These are phyloP conservation scores for Aethionema arabicum DNA, from an alignment of 345 rosid genomes.

Conservation along the genomic window DNA sequence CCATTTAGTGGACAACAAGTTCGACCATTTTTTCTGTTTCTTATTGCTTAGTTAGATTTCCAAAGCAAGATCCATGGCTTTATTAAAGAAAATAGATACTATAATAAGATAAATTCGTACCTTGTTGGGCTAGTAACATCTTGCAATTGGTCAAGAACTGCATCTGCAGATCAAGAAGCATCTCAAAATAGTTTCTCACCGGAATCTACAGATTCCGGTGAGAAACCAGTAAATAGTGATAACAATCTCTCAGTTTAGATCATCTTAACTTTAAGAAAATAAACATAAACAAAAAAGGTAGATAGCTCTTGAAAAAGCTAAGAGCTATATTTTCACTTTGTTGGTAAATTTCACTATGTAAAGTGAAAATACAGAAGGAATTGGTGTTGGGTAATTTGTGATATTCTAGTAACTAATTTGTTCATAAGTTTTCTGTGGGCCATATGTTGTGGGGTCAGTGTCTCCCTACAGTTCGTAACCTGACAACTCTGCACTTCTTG, in stretches of 20 bases:
- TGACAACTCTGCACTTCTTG: slow-evolving; percentile 30
- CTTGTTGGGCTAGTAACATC: slow-evolving; percentile 22
- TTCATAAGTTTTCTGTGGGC: too few relatives aligned
- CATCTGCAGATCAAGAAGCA: slow-evolving; percentile 58
- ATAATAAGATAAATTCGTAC: slow-evolving; percentile 4
- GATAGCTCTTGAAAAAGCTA: too few relatives aligned
- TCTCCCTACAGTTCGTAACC: slow-evolving; percentile 8
- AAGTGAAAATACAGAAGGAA: too few relatives aligned
- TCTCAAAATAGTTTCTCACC: slow-evolving; percentile 31
- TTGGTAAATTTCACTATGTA: too few relatives aligned
- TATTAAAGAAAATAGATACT: slow-evolving; percentile 1
- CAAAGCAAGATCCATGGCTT: slow-evolving; percentile 18
- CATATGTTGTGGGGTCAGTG: slow-evolving; percentile 4
- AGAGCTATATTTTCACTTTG: too few relatives aligned
- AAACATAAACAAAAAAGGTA: too few relatives aligned
- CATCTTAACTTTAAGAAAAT: too few relatives aligned
- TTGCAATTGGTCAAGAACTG: slow-evolving; percentile 40
- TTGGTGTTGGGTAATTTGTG: too few relatives aligned
- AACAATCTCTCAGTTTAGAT: too few relatives aligned
- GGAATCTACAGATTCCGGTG: not conserved
- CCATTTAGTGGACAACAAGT: slow-evolving; percentile 36
- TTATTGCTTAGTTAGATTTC: slow-evolving; percentile 13
- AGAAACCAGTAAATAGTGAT: not conserved
- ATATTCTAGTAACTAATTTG: too few relatives aligned
- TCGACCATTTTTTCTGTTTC: slow-evolving; percentile 24